Base-by-base conservation (phyloP, 2,329 filamentous ascomycete species). In the Diaporthe velutina region DNA sequence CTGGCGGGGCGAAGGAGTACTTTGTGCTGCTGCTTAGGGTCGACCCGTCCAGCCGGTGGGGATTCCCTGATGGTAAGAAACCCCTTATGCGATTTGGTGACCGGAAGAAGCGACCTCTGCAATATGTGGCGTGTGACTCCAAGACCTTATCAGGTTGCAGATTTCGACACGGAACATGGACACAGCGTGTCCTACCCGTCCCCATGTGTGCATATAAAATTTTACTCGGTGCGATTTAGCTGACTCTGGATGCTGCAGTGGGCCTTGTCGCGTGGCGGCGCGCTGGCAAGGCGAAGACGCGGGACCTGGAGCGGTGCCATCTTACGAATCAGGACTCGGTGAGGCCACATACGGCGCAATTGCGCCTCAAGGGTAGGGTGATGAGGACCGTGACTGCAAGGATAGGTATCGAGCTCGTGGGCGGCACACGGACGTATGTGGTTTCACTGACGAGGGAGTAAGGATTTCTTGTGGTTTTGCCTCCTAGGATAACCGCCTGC, bases 31-130 rank as follows among this genome's bases (percentile, higher is more conserved):
- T 71, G 38, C 40, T 71, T 13, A n/a, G 67, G 52, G 50, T 71
- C 52, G 52, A 71, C 40, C 67, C 67, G 28, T 57, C 67, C 28
- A 71, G 67, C 40, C 52, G 67, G 28, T 71, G 67, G 67, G 67
- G 67, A 0, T 71, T 71, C 4, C 67, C 67, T 1, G 67, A 71
- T 8, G 50, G 50, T 54, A 54, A 54, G 50, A 7, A 28, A 17
- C 12, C 12, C 17, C 50, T n/a, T 13, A 17, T n/a, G n/a, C n/a
- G n/a, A 52, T 13, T 15, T 4, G 13, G 15, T 50, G 3, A 12
- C 5, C 45, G 7, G 1, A 50, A 50, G 7, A 50, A 50, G 45
- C 3, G 10, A 8, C 40, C 22, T 48, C 45, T 48, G 19, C 45
- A 19, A n/a, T n/a, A 19, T 50, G 22, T n/a, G 45, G 7, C n/a